Percentiles rank a stretch among this genome's conserved stretches.
Conservation (phyloP, 805 yeast genomes). For the Teunomyces stri region DNA sequence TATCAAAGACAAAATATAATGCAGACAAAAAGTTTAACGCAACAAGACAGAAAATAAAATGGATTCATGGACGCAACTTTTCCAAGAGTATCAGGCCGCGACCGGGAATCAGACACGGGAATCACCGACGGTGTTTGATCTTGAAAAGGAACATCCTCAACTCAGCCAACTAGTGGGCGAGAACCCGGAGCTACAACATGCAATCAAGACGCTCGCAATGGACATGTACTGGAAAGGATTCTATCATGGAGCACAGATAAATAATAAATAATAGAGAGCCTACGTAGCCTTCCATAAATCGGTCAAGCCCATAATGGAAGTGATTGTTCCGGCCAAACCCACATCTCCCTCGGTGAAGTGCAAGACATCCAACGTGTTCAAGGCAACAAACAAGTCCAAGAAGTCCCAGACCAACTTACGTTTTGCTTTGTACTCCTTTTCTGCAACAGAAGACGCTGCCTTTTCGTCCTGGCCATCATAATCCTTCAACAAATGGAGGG, state of each 20-base stretch:
- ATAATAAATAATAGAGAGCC: background rate
- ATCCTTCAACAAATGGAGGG: conserved; percentile 33
- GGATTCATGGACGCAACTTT: background rate
- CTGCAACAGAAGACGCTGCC: conserved; percentile 32
- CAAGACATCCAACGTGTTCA: conserved; percentile 61
- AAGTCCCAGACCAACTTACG: conserved; percentile 74
- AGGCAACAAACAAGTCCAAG: conserved; percentile 72
- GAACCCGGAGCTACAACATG: conserved; percentile 9
- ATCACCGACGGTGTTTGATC: background rate
- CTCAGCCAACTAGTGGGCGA: background rate
- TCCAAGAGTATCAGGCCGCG: background rate
- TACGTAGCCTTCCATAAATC: conserved; percentile 61
- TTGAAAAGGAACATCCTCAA: background rate
- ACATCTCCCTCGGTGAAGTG: conserved; percentile 72
- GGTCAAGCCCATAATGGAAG: conserved; percentile 74
- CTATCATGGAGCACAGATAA: conserved; percentile 18
- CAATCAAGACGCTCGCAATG: conserved; percentile 24
- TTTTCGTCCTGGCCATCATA: conserved; percentile 10
- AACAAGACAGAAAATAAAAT: background rate
- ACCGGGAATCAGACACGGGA: background rate
- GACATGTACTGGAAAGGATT: conserved; percentile 35
- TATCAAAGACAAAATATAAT: background rate
- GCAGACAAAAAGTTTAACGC: no score
- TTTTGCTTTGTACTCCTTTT: conserved; percentile 48
- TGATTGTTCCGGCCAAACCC: conserved; percentile 80